Evolutionary conservation across 805 yeast genomes (phyloP).

Genomic region (Saccharomycopsis oosterbeekiorum): DNA sequence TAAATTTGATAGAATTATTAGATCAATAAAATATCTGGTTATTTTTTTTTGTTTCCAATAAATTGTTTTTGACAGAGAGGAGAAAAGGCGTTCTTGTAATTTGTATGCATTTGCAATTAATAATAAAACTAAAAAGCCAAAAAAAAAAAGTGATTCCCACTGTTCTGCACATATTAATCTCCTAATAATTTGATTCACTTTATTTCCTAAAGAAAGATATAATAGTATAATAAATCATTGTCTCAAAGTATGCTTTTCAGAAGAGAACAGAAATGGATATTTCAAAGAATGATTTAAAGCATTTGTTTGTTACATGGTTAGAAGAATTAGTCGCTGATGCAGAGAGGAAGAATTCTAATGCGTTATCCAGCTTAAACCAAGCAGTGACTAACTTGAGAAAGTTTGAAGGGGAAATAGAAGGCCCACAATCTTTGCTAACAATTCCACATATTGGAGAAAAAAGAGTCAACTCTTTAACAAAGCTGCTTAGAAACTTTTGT

Average conservation of each 20-base stretch:
- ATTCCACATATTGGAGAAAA: slow-evolving; percentile 68
- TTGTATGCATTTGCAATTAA: background rate
- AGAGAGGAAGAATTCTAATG: slow-evolving; percentile 40
- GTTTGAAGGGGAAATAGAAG: slow-evolving; percentile 35
- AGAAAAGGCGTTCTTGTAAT: background rate
- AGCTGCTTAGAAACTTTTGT: slow-evolving; percentile 45
- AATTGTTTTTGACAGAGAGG: background rate
- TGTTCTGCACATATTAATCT: too few relatives aligned
- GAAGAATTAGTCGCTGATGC: slow-evolving; percentile 40
- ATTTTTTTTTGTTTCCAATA: background rate
- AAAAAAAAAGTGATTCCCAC: background rate
- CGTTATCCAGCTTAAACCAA: slow-evolving; percentile 41
- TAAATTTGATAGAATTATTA: background rate
- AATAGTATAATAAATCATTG: too few relatives aligned
- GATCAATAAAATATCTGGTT: background rate
- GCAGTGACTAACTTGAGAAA: slow-evolving; percentile 46
- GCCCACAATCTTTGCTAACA: slow-evolving; percentile 48
- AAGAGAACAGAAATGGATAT: slow-evolving; percentile 25
- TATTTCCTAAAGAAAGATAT: too few relatives aligned
- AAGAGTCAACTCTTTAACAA: slow-evolving; percentile 42
- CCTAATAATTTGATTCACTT: too few relatives aligned
- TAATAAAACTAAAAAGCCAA: background rate
- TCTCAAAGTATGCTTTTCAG: background rate
- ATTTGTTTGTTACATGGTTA: slow-evolving; percentile 48
- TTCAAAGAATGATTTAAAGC: slow-evolving; percentile 39